Percentiles rank a stretch among this genome's conserved stretches.
Evolutionary conservation across 441 rosid species (phyloP).

Genomic region (Dalechampia spathulata): DNA sequence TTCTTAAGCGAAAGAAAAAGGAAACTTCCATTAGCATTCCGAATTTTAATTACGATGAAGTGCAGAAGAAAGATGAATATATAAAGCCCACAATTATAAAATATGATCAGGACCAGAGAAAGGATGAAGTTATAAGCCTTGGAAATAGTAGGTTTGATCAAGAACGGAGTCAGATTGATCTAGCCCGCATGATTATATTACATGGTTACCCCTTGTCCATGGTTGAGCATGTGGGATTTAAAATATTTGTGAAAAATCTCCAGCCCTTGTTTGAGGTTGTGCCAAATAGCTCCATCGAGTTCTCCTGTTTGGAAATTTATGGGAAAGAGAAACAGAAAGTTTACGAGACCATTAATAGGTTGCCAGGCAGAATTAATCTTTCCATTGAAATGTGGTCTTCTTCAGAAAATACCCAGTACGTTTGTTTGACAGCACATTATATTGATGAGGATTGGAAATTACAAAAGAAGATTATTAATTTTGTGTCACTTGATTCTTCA

Average conservation of each 20-base stretch:
- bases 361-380: slow-evolving; percentile 78
- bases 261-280: slow-evolving; percentile 79
- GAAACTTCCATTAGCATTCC: slow-evolving; percentile 49
- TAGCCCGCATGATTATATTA: slow-evolving; percentile 85
- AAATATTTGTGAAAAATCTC: slow-evolving; percentile 77
- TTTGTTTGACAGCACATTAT: slow-evolving; percentile 72
- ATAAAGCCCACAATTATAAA: slow-evolving; percentile 46
- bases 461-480: slow-evolving; percentile 72
- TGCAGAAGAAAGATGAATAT: slow-evolving; percentile 59
- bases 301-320: slow-evolving; percentile 70
- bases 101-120: slow-evolving; percentile 69
- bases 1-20: slow-evolving; percentile 70
- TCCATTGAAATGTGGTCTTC: slow-evolving; percentile 84
- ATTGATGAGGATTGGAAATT: slow-evolving; percentile 85
- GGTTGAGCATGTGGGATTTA: slow-evolving; percentile 91
- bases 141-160: slow-evolving; percentile 74
- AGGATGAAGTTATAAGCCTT: slow-evolving; percentile 55
- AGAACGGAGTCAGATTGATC: slow-evolving; percentile 68
- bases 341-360: slow-evolving; percentile 42
- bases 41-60: slow-evolving; percentile 53
- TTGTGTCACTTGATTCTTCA: slow-evolving; percentile 69
- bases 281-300: slow-evolving; percentile 52
- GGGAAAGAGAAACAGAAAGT: slow-evolving; percentile 71
- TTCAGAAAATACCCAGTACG: slow-evolving; percentile 39
- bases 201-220: slow-evolving; percentile 76